Evolutionary conservation across 2,329 filamentous ascomycete species (phyloP), one percentile per base, ranked within the genome.

Genomic region (Clarireedia homoeocarpa): DNA sequence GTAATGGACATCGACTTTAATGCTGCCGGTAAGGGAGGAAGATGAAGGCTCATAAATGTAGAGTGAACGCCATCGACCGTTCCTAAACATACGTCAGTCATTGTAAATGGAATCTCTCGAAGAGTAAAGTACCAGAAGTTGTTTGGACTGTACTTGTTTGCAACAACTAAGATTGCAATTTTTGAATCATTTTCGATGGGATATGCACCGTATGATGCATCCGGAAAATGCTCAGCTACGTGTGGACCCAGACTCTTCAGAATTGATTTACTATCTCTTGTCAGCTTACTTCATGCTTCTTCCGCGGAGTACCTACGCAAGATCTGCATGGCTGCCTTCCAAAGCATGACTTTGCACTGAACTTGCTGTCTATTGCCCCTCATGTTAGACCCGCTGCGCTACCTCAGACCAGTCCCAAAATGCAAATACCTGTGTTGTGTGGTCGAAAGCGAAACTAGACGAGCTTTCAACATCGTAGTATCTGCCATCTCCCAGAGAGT

Each of bases 1-100:
- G 79, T 99, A 99, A 78, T 99, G 94, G 51, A 99, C 92, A 65
- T 97, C 91, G 53, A 96, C 89, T 71, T 92, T 90, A 72, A 97
- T 85, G 58, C 79, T 84, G 65, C 94, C 94, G 39, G 85, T 83
- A 45, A 97, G 75, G 48, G 77, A 77, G 1, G 81, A 81, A n/a
- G 83, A 75, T 20, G 84, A 77, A 0, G 91, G 84, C 60, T 85
- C 80, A 72, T 88, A 87, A 66, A 87, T 80, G 76, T 97, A 97
- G 53, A 87, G 79, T 48, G 89, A 91, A 67, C 94, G 88, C 89
- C 94, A 99, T 61, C 94, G 90, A 60, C 94, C 94, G 74, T 96
- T 97, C 89, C 88, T 91, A 62, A 20, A 15, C 24, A 34, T 34
- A 63, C 59, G 47, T 51, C 27, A 53, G 30, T 39, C 24, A 36